Percentiles rank a stretch among this genome's conserved stretches.
Evolutionary conservation across 768 basidiomycete species (phyloP).

Genomic region (Saitozyma podzolica): DNA sequence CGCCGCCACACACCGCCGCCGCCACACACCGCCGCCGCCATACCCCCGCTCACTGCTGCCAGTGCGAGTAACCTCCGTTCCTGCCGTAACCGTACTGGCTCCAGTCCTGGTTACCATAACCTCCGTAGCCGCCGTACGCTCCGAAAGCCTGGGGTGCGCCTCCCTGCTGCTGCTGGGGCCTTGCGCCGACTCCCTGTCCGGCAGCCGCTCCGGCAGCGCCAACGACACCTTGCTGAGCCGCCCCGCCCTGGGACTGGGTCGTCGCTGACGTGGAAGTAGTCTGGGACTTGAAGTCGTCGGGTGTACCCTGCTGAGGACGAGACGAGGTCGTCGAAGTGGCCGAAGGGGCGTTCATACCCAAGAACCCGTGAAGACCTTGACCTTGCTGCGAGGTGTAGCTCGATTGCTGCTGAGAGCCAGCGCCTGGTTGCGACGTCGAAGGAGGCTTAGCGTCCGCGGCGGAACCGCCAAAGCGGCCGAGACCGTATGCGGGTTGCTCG

Average conservation of each 20-base stretch:
- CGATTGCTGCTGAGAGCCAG: constrained; percentile 1
- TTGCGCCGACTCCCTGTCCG: background rate
- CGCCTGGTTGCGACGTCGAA: background rate
- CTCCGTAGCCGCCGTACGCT: constrained; percentile 27
- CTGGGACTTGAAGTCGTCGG: constrained; percentile 35
- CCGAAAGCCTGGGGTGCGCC: constrained; percentile 16
- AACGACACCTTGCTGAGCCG: constrained; percentile 12
- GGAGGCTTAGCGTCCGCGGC: constrained; percentile 1
- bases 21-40: too few species aligned
- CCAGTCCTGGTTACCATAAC: constrained; percentile 44
- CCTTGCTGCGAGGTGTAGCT: constrained; percentile 13
- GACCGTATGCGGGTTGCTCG: constrained; percentile 33
- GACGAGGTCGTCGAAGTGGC: constrained; percentile 7
- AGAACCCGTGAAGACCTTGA: constrained; percentile 36
- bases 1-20: too few species aligned
- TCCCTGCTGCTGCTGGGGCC: constrained; percentile 21
- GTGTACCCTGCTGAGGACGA: background rate
- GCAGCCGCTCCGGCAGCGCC: background rate
- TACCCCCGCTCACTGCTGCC: constrained; percentile 29
- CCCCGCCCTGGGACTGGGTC: constrained; percentile 11
- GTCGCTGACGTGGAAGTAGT: background rate
- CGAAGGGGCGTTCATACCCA: constrained; percentile 32
- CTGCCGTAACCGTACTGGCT: constrained; percentile 36
- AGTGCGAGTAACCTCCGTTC: constrained; percentile 36
- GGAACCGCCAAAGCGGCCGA: constrained; percentile 41